phyloP scores from a whole-genome alignment of 2,329 filamentous ascomycete species.

The Blastomyces gilchristii region DNA sequence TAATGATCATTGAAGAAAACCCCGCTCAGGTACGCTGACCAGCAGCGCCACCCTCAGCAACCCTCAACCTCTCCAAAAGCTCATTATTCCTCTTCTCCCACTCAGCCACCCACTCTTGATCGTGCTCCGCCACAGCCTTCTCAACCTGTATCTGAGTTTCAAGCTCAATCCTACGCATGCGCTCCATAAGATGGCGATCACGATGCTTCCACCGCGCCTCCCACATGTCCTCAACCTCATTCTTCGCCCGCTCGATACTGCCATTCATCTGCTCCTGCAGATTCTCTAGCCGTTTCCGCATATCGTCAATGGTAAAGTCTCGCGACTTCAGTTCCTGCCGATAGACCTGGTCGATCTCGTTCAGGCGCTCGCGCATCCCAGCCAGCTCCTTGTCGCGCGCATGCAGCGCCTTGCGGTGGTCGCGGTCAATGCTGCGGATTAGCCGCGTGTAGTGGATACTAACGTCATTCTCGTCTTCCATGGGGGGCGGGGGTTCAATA shows the following conservation, averaged over 20 bases:
- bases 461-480: slow-evolving; percentile 25
- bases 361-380: slow-evolving; percentile 20
- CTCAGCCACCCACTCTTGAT: slow-evolving; percentile 17
- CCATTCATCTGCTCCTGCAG: slow-evolving; percentile 19
- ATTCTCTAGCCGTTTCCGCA: slow-evolving; percentile 17
- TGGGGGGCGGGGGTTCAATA: slow-evolving; percentile 18
- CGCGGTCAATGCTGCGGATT: slow-evolving; percentile 24
- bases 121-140: slow-evolving; percentile 15
- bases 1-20: background rate
- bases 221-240: slow-evolving; percentile 29
- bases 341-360: slow-evolving; percentile 25
- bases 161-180: slow-evolving; percentile 19
- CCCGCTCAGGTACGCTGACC: background rate
- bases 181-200: slow-evolving; percentile 20
- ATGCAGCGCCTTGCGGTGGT: slow-evolving; percentile 22
- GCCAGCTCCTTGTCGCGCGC: slow-evolving; percentile 23
- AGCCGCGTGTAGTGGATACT: slow-evolving; percentile 23
- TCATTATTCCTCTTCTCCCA: slow-evolving; percentile 14
- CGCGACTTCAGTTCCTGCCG: slow-evolving; percentile 22
- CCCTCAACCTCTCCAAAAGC: slow-evolving; percentile 12
- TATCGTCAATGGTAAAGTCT: slow-evolving; percentile 23
- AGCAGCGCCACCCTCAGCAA: slow-evolving; percentile 1
- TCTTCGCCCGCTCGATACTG: slow-evolving; percentile 23
- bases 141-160: slow-evolving; percentile 17
- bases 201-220: slow-evolving; percentile 28